Base-by-base conservation (phyloP, 2,329 filamentous ascomycete genomes). In the Cercospora janseana region DNA sequence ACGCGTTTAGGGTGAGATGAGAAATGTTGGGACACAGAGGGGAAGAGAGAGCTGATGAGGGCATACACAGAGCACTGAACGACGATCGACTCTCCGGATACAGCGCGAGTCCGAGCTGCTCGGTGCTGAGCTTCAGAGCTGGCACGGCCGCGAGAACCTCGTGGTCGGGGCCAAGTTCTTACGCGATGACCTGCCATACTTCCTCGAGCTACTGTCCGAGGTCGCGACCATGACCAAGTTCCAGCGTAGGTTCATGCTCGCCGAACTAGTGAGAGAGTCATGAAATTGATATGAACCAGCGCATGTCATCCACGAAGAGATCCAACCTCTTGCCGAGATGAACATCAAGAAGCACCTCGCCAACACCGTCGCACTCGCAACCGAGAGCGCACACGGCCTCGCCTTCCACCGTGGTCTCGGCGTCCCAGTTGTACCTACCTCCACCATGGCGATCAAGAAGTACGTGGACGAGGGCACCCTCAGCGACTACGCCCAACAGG, bases 401-500 rank as follows among this genome's bases (percentile, higher is more conserved):
- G 91, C 91, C 64, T 96, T 95, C 82, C 91, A 98, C 80, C 85
- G 81, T 63, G 93, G 93, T 61, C 88, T 98, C 62, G 93, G 93
- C 63, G 79, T 82, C 56, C 80, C 88, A 55, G 75, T 92, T 60
- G 82, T 86, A 70, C 87, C 89, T 59, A 79, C 86, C 45, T 79
- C 85, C 53, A 80, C 83, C 48, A 82, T 82, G 12, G 85, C 88
- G 35, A 78, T 87, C 66, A 81, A 81, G 66, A 86, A 88, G 71
- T 96, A 96, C 75, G 73, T 96, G 62, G 84, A 83, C 70, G 84
- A 86, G 69, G 79, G 86, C 65, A 78, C 81, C 57, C 79, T 98
- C 59, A 81, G 83, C 58, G 79, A 81, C 60, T 98, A 86, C 68
- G 86, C 91, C 67, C 77, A 82, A 57, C 78, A 81, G 55, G 91